phyloP scores from a whole-genome alignment of 345 rosid species.

The Orychophragmus violaceus region DNA sequence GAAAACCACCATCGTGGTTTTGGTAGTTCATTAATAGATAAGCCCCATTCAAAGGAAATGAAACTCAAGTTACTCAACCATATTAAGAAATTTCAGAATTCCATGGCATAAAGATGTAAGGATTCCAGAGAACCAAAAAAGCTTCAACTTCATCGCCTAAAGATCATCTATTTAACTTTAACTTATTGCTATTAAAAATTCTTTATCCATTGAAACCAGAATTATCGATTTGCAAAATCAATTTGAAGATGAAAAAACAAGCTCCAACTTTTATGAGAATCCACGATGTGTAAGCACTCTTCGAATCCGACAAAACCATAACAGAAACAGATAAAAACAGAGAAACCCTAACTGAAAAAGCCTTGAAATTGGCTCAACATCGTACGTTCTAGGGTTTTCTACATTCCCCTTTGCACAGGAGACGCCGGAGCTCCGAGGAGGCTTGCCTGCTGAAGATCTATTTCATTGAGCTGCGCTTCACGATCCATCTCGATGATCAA shows the following conservation, averaged over 20 bases:
- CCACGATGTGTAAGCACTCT: constrained; percentile 7
- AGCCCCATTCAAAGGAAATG: not conserved
- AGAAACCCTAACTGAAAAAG: not conserved
- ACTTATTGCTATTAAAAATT: not conserved
- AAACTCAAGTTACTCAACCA: not conserved
- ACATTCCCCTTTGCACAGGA: constrained; percentile 17
- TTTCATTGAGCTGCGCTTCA: constrained; percentile 52
- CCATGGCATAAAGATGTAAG: not conserved
- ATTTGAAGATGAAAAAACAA: constrained; percentile 4
- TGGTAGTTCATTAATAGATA: not conserved
- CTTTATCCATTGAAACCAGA: not conserved
- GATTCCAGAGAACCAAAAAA: not conserved
- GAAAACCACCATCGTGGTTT: no score
- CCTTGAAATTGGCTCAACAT: not conserved
- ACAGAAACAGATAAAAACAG: not conserved
- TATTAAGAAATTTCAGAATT: not conserved
- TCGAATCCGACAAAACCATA: not conserved
- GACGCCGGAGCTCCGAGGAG: constrained; percentile 59
- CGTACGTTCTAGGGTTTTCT: not conserved
- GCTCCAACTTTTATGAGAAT: constrained; percentile 5
- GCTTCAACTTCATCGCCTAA: not conserved
- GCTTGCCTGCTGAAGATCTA: constrained; percentile 63
- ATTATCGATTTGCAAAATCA: not conserved
- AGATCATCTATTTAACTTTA: not conserved
- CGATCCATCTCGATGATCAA: constrained; percentile 73